These are phyloP conservation scores for Choiromyces venosus DNA, from an alignment of 495 filamentous ascomycete genomes.

Conservation along the genomic window DNA sequence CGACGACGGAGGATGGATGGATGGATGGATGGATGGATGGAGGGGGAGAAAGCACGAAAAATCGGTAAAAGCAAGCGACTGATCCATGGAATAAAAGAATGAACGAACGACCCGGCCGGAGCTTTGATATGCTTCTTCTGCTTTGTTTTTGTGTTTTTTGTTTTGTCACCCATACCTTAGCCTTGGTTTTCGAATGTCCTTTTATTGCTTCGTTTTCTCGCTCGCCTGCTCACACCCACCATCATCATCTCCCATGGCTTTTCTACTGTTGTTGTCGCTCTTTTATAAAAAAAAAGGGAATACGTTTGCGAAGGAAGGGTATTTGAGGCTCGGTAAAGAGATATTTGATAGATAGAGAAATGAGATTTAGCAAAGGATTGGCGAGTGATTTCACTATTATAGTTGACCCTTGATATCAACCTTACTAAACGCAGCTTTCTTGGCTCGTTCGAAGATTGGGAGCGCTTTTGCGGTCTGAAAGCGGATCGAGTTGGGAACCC, in stretches of 20 bases:
- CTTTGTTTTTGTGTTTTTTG: background rate
- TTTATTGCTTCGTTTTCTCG: background rate
- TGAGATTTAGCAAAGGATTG: background rate
- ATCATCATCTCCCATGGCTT: background rate
- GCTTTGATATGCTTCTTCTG: background rate
- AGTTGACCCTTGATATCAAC: conserved; percentile 98
- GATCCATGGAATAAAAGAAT: background rate
- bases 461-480: conserved; percentile 72
- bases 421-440: conserved; percentile 65
- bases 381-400: conserved; percentile 47
- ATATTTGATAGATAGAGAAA: conserved; percentile 1
- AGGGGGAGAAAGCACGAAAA: background rate
- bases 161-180: background rate
- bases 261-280: background rate
- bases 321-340: background rate
- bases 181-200: background rate
- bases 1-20: background rate
- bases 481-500: conserved; percentile 49
- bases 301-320: conserved; percentile 1
- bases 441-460: conserved; percentile 65
- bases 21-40: no score
- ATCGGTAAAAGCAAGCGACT: background rate
- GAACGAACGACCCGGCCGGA: background rate
- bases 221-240: background rate
- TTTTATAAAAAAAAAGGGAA: background rate